A percentile compares a stretch with the other conserved stretches of the same genome.
Conservation (phyloP, 352 stramenopile genomes). For the Phytophthora sojae region DNA sequence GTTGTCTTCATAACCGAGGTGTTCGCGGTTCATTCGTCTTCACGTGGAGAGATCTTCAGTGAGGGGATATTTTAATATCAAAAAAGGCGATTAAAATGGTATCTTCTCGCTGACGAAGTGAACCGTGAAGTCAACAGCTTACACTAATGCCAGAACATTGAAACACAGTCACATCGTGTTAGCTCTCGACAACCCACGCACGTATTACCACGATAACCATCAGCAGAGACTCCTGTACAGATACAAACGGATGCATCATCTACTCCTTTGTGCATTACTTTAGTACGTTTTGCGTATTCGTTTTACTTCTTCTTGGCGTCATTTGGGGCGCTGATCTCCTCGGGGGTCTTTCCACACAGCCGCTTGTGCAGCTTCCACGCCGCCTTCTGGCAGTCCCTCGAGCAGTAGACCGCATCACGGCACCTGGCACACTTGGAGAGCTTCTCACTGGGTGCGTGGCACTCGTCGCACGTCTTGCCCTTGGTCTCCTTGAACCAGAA, state of each 20-base stretch:
- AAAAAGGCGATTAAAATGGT: not conserved
- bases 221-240: not conserved
- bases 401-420: conserved; percentile 79
- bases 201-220: too few species aligned
- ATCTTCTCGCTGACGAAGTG: not conserved
- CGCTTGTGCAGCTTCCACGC: conserved; percentile 86
- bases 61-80: not conserved
- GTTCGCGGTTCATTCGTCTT: too few species aligned
- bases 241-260: conserved; percentile 1
- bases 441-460: conserved; percentile 58
- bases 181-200: not conserved
- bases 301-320: conserved; percentile 20
- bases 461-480: conserved; percentile 75
- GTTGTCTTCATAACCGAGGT: not conserved
- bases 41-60: too few species aligned
- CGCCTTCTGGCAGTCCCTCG: conserved; percentile 78
- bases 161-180: not conserved
- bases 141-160: too few species aligned
- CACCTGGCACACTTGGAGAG: conserved; percentile 74
- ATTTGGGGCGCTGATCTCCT: conserved; percentile 51
- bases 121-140: too few species aligned
- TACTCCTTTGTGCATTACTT: conserved; percentile 13
- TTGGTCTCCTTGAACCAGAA: conserved; percentile 74
- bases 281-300: conserved; percentile 6
- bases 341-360: conserved; percentile 64